Evolutionary conservation across 108 stramenopile genomes (phyloP).

Genomic region (Seminavis robusta): DNA sequence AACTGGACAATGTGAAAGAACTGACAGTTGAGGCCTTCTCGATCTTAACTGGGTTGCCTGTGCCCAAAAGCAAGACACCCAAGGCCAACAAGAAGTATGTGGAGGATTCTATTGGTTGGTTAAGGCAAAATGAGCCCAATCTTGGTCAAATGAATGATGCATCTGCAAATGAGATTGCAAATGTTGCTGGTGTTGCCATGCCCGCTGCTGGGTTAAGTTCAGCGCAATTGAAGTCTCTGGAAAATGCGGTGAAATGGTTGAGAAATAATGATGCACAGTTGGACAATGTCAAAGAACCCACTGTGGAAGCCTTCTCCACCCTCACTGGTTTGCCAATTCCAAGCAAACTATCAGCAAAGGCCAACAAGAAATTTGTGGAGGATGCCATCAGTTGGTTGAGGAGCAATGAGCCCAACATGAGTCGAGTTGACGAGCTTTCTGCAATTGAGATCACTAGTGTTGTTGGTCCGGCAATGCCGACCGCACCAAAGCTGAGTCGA

Average conservation of each 20-base stretch:
- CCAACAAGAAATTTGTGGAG: constrained; percentile 1
- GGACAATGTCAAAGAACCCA: constrained; percentile 3
- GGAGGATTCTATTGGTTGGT: constrained; percentile 28
- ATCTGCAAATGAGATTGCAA: background rate
- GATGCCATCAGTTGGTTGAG: constrained; percentile 18
- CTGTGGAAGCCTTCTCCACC: constrained; percentile 1
- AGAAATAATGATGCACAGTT: background rate
- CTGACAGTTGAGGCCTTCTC: background rate
- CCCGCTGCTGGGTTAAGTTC: background rate
- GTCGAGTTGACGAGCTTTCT: constrained; percentile 1
- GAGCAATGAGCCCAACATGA: constrained; percentile 1
- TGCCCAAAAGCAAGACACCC: too few species aligned
- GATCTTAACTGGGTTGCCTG: constrained; percentile 2
- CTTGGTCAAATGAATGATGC: background rate
- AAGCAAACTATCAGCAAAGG: background rate
- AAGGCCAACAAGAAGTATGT: constrained; percentile 15
- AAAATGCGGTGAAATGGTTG: constrained; percentile 6
- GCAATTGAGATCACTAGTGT: too few species aligned
- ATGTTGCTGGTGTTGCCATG: constrained; percentile 5
- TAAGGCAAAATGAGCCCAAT: constrained; percentile 12
- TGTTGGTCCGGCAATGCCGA: too few species aligned
- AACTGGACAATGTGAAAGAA: background rate
- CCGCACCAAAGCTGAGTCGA: too few species aligned
- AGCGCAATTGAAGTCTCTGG: background rate
- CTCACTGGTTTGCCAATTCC: constrained; percentile 3